Conservation (phyloP, 2,329 filamentous ascomycete genomes). For the Thermomyces lanuginosus region DNA sequence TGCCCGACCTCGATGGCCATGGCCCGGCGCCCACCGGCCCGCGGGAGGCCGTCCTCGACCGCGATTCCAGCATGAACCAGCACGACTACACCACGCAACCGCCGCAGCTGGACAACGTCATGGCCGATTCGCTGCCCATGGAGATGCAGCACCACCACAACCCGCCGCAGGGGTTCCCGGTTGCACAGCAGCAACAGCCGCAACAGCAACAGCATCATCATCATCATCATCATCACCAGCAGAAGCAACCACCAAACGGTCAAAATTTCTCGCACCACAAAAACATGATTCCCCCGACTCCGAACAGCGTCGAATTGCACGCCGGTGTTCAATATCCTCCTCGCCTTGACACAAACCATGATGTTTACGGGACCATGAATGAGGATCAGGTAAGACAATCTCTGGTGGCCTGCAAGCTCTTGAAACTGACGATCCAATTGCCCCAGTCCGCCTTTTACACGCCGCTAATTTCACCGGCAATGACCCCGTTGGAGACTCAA, state of each 20-base stretch:
- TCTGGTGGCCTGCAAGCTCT: neutral
- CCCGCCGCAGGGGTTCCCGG: conserved; percentile 12
- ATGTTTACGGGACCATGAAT: conserved; percentile 26
- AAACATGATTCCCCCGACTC: conserved; percentile 30
- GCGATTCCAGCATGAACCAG: conserved; percentile 18
- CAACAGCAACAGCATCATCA: conserved; percentile 12
- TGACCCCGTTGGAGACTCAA: conserved; percentile 33
- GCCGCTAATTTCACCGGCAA: conserved; percentile 34
- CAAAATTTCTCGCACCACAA: conserved; percentile 15
- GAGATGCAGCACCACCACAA: conserved; percentile 11
- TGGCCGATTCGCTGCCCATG: conserved; percentile 20
- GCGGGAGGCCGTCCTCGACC: too few relatives aligned
- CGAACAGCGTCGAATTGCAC: conserved; percentile 34
- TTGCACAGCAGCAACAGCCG: conserved; percentile 17
- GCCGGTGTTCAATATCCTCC: conserved; percentile 26
- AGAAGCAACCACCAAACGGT: conserved; percentile 10
- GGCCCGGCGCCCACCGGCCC: conserved; percentile 14
- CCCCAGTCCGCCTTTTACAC: conserved; percentile 30
- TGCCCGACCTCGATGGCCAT: conserved; percentile 26
- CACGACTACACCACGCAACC: conserved; percentile 12
- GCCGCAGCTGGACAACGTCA: conserved; percentile 15
- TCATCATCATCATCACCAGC: conserved; percentile 14
- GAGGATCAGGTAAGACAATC: conserved; percentile 26
- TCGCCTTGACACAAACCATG: conserved; percentile 23
- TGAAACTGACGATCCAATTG: conserved; percentile 8